Base-by-base conservation (phyloP, 176 grass and related monocot species). In the Eremochloa ophiuroides region DNA sequence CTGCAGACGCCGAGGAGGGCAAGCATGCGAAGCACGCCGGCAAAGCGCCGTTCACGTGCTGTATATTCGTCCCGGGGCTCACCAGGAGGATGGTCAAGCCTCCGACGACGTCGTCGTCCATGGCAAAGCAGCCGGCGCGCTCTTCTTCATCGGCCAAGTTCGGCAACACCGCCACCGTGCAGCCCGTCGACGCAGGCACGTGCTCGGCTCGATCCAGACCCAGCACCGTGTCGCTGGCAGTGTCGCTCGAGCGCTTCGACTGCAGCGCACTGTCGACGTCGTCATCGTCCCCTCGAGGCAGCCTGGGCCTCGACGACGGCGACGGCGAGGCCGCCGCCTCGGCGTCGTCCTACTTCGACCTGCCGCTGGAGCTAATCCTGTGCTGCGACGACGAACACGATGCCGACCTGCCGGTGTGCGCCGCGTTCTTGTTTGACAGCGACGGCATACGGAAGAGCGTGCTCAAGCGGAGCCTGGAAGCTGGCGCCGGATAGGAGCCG, bases 361-460 rank as follows among this genome's bases (percentile, higher is more conserved):
- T 98, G 30, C 95, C 95, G 28, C 66, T 94, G 81, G 95, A 98
- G 67, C 81, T 98, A 25, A 85, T 94, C 34, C 38, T 80, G 41
- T 87, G 60, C 64, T 55, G 80, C 35, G 59, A 86, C 40, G 80
- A 61, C 1, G 87, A 86, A 22, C 77, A 86, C 12, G 89, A 92
- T 14, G 55, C 71, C 18, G 84, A 91, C 30, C 53, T 87, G 60
- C 90, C 92, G 7, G 66, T 93, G 25, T 86, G 76, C 61, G 69
- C 95, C 34, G 90, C 86, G 18, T 98, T 94, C 76, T 69, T 98
- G 69, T 98, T 94, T 69, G 92, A 98, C 81, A 66, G 89, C 29
- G 88, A 91, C 22, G 71, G 69, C 42, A 37, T 82, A 71, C 77
- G 89, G 50, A 73, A 69, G 72, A 83, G 83, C 74, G 83, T 89